Conservation (phyloP, 805 yeast genomes). For the Hanseniaspora singularis region DNA sequence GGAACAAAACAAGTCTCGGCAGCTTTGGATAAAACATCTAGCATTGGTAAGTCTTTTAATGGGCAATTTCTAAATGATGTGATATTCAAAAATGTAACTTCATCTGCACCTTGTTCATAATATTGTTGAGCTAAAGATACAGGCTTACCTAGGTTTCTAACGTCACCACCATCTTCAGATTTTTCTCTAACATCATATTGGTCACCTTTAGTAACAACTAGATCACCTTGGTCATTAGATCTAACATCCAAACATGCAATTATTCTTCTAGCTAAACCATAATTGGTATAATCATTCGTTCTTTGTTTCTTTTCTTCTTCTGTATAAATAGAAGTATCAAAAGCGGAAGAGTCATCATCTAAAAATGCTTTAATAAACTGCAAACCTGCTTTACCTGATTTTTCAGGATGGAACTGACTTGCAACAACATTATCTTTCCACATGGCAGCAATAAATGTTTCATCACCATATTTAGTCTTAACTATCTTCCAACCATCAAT, state of each 20-base stretch:
- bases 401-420: constrained; percentile 98
- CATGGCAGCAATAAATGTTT: constrained; percentile 73
- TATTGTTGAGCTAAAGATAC: constrained; percentile 85
- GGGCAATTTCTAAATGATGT: constrained; percentile 96
- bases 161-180: constrained; percentile 40
- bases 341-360: constrained; percentile 12
- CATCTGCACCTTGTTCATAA: constrained; percentile 93
- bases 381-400: constrained; percentile 85
- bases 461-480: constrained; percentile 59
- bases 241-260: constrained; percentile 98
- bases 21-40: constrained; percentile 69
- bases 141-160: constrained; percentile 92
- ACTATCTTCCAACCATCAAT: constrained; percentile 60
- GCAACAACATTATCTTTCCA: constrained; percentile 72
- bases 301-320: constrained; percentile 19
- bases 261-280: constrained; percentile 76
- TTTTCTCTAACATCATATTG: constrained; percentile 94
- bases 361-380: constrained; percentile 63
- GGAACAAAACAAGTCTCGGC: constrained; percentile 93
- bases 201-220: constrained; percentile 97
- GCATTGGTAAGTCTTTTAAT: constrained; percentile 84
- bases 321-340: constrained; percentile 27
- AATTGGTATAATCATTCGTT: constrained; percentile 33
- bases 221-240: constrained; percentile 83
- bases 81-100: constrained; percentile 84